A percentile compares a stretch with the other conserved stretches of the same genome.
Evolutionary conservation across 768 basidiomycete genomes (phyloP).

Genomic region (Mycena olivaceomarginata): DNA sequence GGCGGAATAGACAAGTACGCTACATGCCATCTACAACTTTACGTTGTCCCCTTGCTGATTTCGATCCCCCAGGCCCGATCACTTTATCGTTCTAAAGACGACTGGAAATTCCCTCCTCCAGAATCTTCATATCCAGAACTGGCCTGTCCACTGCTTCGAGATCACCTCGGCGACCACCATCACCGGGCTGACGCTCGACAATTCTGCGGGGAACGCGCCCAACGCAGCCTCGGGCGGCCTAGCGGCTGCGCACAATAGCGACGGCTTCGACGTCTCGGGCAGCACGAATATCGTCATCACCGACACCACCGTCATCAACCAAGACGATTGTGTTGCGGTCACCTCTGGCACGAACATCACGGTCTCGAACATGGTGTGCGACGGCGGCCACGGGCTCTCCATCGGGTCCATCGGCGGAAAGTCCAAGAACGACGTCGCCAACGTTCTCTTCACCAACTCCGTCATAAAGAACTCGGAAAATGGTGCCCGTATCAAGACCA

Average conservation of each 20-base stretch:
- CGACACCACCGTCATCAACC: conserved; percentile 27
- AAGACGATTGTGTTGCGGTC: conserved; percentile 40
- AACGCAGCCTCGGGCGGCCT: conserved; percentile 34
- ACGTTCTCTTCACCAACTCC: conserved; percentile 36
- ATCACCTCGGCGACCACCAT: conserved; percentile 36
- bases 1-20: conserved; percentile 35
- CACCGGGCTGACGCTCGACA: conserved; percentile 40
- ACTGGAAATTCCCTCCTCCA: background rate
- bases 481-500: conserved; percentile 37
- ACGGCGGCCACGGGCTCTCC: conserved; percentile 37
- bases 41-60: background rate
- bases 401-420: conserved; percentile 40
- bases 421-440: conserved; percentile 29
- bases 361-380: conserved; percentile 33
- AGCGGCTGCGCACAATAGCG: conserved; percentile 36
- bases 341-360: conserved; percentile 33
- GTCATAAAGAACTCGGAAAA: conserved; percentile 28
- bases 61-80: conserved; percentile 25
- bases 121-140: conserved; percentile 40
- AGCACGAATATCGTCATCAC: conserved; percentile 37
- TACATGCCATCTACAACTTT: background rate
- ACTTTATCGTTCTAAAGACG: conserved; percentile 37
- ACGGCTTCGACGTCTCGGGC: conserved; percentile 37
- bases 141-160: conserved; percentile 40
- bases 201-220: conserved; percentile 38